phyloP scores from a whole-genome alignment of 768 basidiomycete genomes.

The Lactarius indigo region DNA sequence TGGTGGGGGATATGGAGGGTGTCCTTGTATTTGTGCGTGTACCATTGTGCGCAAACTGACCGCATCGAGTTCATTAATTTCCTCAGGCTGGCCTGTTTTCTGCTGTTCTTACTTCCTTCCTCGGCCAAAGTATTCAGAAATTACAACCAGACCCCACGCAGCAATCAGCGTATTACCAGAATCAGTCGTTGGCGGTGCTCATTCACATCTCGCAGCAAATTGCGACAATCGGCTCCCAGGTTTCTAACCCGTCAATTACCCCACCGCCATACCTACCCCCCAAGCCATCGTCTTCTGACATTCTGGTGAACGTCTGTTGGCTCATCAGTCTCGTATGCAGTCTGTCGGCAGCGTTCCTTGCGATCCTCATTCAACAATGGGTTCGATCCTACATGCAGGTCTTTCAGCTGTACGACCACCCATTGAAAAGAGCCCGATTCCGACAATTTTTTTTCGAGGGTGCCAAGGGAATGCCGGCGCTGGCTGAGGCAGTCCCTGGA shows the following conservation, averaged over 20 bases:
- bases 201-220: conserved; percentile 8
- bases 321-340: conserved; percentile 3
- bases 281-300: background rate
- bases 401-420: background rate
- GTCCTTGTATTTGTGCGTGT: background rate
- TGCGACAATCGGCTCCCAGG: background rate
- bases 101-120: conserved; percentile 1
- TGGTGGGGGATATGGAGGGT: conserved; percentile 1
- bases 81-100: conserved; percentile 15
- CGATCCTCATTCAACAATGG: conserved; percentile 13
- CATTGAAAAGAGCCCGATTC: background rate
- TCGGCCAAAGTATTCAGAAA: background rate
- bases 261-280: background rate
- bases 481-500: background rate
- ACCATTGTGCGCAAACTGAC: too few species aligned
- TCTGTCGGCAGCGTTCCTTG: background rate
- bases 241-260: background rate
- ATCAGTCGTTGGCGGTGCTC: background rate
- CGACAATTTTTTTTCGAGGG: background rate
- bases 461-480: background rate
- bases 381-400: background rate
- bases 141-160: background rate
- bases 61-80: background rate
- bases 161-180: background rate
- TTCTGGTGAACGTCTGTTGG: conserved; percentile 2